Base-by-base conservation (phyloP, 2,329 filamentous ascomycete genomes). In the Fusarium annulatum region DNA sequence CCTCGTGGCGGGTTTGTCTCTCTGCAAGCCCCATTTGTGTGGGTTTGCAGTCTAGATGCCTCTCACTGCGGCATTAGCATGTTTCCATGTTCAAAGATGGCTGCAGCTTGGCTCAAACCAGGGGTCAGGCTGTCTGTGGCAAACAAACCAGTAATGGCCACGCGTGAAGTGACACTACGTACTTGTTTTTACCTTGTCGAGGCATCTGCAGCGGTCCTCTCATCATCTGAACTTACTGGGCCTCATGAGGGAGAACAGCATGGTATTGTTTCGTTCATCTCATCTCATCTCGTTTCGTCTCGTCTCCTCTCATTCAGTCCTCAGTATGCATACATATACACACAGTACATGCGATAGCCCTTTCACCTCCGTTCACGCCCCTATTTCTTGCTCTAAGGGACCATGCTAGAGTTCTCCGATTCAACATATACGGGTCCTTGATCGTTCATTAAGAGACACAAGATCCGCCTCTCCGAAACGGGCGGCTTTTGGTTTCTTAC, bases 211-310 rank as follows among this genome's bases (percentile, higher is more conserved):
- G 69, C 67, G 55, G 48, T 77, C 64, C 66, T 76, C 67, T 75
- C 51, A 69, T 77, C 73, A 65, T 76, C 66, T 57, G 66, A 73
- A 68, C 69, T 72, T 57, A 39, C 48, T 67, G 65, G 62, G 51
- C 63, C 67, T 48, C 38, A 63, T 45, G 41, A 65, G 61, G 64
- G 42, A 71, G 33, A 34, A 51, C 43, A 58, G 53, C 69, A 77
- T 67, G 69, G 72, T 64, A 34, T 46, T 67, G 67, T 64, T 68
- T 71, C 57, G 58, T 65, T 66, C 72, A 64, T 76, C 69, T 63
- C 67, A 45, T 67, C 62, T 73, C 46, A 8, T 49, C 28, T 53
- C 51, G 15, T 53, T 61, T 48, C 68, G 66, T 76, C 52, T 60
- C 64, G 65, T 69, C 64, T 48, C 45, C 12, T 33, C 33, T 48